Evolutionary conservation across 2,329 filamentous ascomycete species (phyloP).

Genomic region (Neurospora sp.): DNA sequence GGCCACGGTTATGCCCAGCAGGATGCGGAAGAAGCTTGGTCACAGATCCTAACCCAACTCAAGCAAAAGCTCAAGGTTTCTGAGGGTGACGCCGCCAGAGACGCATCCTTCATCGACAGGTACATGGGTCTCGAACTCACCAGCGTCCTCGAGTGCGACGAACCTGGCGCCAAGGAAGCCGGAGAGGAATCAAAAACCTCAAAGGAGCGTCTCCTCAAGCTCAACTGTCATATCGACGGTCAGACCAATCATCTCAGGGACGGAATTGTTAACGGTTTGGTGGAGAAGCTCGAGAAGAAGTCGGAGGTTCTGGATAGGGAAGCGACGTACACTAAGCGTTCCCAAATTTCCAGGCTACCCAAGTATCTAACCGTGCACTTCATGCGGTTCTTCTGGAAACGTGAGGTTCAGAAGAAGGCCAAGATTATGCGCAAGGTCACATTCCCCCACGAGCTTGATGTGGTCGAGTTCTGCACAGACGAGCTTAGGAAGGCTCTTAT

Average conservation of each 20-base stretch:
- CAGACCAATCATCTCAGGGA: slow-evolving; percentile 85
- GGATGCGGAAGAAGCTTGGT: slow-evolving; percentile 97
- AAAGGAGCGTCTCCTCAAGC: slow-evolving; percentile 75
- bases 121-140: slow-evolving; percentile 81
- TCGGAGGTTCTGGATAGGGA: slow-evolving; percentile 70
- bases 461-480: slow-evolving; percentile 91
- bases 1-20: slow-evolving; percentile 89
- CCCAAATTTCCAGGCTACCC: slow-evolving; percentile 79
- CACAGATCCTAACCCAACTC: slow-evolving; percentile 80
- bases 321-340: slow-evolving; percentile 79
- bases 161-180: slow-evolving; percentile 61
- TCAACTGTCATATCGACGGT: slow-evolving; percentile 89
- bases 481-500: slow-evolving; percentile 72
- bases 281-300: slow-evolving; percentile 84
- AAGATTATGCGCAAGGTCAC: slow-evolving; percentile 99
- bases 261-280: slow-evolving; percentile 70
- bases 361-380: slow-evolving; percentile 97
- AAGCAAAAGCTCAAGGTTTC: slow-evolving; percentile 65
- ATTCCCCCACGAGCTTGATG: slow-evolving; percentile 86
- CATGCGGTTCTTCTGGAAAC: slow-evolving; percentile 96
- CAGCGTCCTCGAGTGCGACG: slow-evolving; percentile 72
- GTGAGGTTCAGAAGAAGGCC: slow-evolving; percentile 91
- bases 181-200: slow-evolving; percentile 60
- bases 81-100: slow-evolving; percentile 32
- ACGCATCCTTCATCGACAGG: slow-evolving; percentile 71